These are phyloP conservation scores for Citrullus mucosospermus DNA, from an alignment of 306 rosid species.

Conservation along the genomic window DNA sequence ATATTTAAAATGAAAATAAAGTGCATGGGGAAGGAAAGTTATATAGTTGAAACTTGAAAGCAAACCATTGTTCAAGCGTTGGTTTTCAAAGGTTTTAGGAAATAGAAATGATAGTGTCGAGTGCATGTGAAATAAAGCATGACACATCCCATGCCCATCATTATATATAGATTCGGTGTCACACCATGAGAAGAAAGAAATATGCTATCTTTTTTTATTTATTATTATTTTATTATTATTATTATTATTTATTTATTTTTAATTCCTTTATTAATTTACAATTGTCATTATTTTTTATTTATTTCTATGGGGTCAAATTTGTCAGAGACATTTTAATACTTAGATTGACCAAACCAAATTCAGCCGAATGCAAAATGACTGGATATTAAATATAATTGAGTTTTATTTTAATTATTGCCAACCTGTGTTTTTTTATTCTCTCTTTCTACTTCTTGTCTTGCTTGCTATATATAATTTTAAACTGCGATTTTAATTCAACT, in stretches of 20 bases:
- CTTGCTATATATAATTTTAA: not conserved
- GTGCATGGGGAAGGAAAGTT: not conserved
- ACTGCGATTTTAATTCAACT: too few species aligned
- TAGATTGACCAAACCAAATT: not conserved
- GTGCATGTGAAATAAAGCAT: constrained; percentile 1
- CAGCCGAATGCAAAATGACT: not conserved
- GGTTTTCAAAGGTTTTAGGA: not conserved
- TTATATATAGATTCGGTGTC: constrained; percentile 1
- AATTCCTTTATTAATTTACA: not conserved
- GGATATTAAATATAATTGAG: not conserved
- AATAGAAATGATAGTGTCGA: not conserved
- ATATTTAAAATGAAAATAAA: too few species aligned
- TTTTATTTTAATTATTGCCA: too few species aligned
- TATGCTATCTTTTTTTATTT: not conserved
- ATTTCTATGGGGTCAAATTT: not conserved
- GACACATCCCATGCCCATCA: not conserved
- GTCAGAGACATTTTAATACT: constrained; percentile 2
- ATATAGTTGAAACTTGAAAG: not conserved
- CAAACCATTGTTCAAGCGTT: not conserved
- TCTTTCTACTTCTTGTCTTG: not conserved
- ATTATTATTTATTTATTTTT: not conserved
- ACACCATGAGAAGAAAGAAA: not conserved
- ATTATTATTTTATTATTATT: too few species aligned
- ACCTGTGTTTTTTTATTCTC: not conserved
- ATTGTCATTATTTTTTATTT: not conserved